Percentiles rank a stretch among this genome's conserved stretches.
phyloP scores from a whole-genome alignment of 163 green algal species.

The Prototheca cutis region DNA sequence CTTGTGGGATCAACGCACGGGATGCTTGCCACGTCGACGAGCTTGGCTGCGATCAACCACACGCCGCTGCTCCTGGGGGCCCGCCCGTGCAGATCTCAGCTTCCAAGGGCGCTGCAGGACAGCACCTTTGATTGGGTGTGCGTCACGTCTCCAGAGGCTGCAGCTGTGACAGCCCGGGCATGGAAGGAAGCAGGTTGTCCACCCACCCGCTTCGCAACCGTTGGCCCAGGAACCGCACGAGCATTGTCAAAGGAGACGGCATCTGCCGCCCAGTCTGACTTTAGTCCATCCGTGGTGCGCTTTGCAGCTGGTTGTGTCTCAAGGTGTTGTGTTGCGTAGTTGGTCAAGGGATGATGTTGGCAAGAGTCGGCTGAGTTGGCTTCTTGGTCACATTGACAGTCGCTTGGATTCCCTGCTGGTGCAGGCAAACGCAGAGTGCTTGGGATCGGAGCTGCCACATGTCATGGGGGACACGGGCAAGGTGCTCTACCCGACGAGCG shows the following conservation, averaged over 20 bases:
- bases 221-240: background rate
- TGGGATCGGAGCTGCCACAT: background rate
- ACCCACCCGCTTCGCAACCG: background rate
- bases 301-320: too few relatives aligned
- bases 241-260: background rate
- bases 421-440: background rate
- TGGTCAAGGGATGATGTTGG: too few relatives aligned
- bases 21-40: background rate
- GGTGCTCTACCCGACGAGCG: background rate
- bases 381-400: too few relatives aligned
- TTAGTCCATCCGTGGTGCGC: background rate
- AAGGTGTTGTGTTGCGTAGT: too few relatives aligned
- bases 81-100: background rate
- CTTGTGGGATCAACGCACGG: background rate
- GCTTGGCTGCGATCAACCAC: too few relatives aligned
- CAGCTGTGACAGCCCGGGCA: background rate
- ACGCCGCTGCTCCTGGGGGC: too few relatives aligned
- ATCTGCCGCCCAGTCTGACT: background rate
- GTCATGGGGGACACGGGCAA: background rate
- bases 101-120: background rate
- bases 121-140: background rate
- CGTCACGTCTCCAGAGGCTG: background rate
- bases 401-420: background rate
- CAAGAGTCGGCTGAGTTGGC: too few relatives aligned
- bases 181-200: background rate